A percentile compares a stretch with the other conserved stretches of the same genome.
These are phyloP conservation scores for Aspergillus neotritici DNA, from an alignment of 2,329 filamentous ascomycete genomes.

Conservation along the genomic window DNA sequence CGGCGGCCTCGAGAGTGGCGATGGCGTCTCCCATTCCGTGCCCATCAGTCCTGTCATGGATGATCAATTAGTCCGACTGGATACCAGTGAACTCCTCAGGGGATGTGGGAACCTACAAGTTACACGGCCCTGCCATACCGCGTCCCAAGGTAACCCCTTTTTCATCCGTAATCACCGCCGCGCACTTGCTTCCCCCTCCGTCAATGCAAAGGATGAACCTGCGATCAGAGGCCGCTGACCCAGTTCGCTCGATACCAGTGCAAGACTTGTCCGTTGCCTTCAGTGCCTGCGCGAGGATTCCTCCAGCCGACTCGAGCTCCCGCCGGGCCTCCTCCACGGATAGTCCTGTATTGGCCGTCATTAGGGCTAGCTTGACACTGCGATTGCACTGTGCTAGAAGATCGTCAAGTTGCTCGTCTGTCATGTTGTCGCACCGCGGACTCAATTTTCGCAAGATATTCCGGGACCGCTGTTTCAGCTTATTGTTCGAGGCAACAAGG, in stretches of 20 bases:
- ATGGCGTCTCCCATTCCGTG: conserved; percentile 20
- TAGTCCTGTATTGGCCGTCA: conserved; percentile 21
- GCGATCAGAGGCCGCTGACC: not conserved
- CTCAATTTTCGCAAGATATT: conserved; percentile 30
- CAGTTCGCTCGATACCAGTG: not conserved
- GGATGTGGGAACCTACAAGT: conserved; percentile 28
- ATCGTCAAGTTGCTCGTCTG: conserved; percentile 23
- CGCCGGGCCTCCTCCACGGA: conserved; percentile 20
- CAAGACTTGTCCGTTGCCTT: conserved; percentile 6
- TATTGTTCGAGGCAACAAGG: conserved; percentile 36
- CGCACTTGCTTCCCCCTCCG: conserved; percentile 41
- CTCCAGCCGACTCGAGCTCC: conserved; percentile 18
- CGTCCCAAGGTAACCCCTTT: conserved; percentile 18
- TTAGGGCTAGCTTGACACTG: conserved; percentile 33
- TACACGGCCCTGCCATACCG: conserved; percentile 35
- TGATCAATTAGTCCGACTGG: not conserved
- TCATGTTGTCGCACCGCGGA: conserved; percentile 10
- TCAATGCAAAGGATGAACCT: conserved; percentile 36
- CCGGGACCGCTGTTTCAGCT: conserved; percentile 32
- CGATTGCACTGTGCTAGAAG: conserved; percentile 23
- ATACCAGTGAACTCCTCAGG: too few species aligned
- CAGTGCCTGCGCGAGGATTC: conserved; percentile 20
- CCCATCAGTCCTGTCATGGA: conserved; percentile 14
- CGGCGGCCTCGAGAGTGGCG: conserved; percentile 19
- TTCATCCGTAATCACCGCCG: conserved; percentile 30